A percentile compares a stretch with the other conserved stretches of the same genome.
Conservation (phyloP, 257 asterid species). For the Echites panduratus region DNA sequence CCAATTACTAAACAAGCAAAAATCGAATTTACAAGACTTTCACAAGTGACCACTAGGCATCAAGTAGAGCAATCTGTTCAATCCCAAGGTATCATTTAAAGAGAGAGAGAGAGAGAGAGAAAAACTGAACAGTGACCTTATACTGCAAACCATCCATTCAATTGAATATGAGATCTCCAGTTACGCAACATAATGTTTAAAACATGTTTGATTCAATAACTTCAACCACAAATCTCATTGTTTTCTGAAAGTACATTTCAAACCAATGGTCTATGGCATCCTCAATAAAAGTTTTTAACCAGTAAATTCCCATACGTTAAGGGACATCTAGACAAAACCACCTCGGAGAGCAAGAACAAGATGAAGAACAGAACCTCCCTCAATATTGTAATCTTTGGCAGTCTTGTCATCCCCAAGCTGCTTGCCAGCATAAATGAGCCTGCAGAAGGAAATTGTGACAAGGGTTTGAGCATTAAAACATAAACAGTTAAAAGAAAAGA, state of each 20-base stretch:
- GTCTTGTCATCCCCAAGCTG: slow-evolving; percentile 90
- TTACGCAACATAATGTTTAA: not conserved
- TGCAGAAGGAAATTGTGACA: slow-evolving; percentile 15
- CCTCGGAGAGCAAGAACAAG: slow-evolving; percentile 81
- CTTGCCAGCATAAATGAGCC: slow-evolving; percentile 86
- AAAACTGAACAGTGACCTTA: not conserved
- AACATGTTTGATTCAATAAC: not conserved
- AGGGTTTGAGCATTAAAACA: too few relatives aligned
- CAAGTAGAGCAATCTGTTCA: not conserved
- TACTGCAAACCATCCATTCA: not conserved
- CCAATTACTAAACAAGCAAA: not conserved
- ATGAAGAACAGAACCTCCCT: slow-evolving; percentile 91
- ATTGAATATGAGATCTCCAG: too few relatives aligned
- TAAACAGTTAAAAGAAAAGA: too few relatives aligned
- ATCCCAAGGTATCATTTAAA: too few relatives aligned
- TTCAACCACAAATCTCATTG: not conserved
- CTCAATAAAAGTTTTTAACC: slow-evolving; percentile 6
- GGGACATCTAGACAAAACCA: slow-evolving; percentile 35
- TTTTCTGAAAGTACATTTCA: not conserved
- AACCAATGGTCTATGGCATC: not conserved
- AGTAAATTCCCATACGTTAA: not conserved
- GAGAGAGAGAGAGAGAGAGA: too few relatives aligned
- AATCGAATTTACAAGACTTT: not conserved
- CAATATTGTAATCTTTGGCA: slow-evolving; percentile 81
- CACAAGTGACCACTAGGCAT: not conserved